A percentile compares a stretch with the other conserved stretches of the same genome.
phyloP scores from a whole-genome alignment of 2,329 filamentous ascomycete species.

The Penicillium rolfsii region DNA sequence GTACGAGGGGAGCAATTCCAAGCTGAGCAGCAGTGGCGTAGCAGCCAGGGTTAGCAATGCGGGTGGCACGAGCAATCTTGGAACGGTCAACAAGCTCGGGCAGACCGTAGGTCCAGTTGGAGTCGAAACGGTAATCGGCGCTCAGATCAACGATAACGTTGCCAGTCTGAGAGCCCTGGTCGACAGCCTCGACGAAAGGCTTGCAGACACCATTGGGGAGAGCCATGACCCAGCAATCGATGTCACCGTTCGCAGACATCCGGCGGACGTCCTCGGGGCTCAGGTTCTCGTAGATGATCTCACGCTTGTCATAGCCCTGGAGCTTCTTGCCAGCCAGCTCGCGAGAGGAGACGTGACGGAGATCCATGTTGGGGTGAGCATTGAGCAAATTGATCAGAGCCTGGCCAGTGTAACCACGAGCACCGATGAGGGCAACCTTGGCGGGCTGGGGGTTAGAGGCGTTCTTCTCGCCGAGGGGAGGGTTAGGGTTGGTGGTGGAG shows the following conservation, averaged over 20 bases:
- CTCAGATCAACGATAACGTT: conserved; percentile 90
- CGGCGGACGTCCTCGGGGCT: conserved; percentile 81
- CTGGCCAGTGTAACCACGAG: conserved; percentile 91
- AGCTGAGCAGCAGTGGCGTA: conserved; percentile 93
- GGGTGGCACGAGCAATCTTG: conserved; percentile 74
- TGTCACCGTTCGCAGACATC: conserved; percentile 80
- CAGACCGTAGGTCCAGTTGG: conserved; percentile 84
- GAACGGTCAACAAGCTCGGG: conserved; percentile 80
- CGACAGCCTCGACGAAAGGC: conserved; percentile 87
- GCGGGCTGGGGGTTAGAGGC: conserved; percentile 77
- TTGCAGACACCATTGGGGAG: conserved; percentile 94
- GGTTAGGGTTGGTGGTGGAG: conserved; percentile 73
- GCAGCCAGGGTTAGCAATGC: conserved; percentile 92
- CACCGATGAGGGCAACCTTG: conserved; percentile 84
- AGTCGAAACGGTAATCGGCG: conserved; percentile 93
- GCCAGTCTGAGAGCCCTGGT: conserved; percentile 66
- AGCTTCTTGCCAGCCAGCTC: conserved; percentile 86
- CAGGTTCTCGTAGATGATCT: conserved; percentile 91
- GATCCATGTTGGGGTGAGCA: conserved; percentile 84
- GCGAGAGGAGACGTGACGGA: conserved; percentile 88
- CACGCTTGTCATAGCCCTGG: conserved; percentile 85
- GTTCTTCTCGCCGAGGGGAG: conserved; percentile 85
- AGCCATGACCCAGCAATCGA: conserved; percentile 98
- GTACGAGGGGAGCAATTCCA: conserved; percentile 79
- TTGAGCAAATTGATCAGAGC: conserved; percentile 86